Evolutionary conservation across 208 protist genomes (phyloP), one percentile per base, ranked within the genome.

Genomic region (Leishmania martiniquensis): DNA sequence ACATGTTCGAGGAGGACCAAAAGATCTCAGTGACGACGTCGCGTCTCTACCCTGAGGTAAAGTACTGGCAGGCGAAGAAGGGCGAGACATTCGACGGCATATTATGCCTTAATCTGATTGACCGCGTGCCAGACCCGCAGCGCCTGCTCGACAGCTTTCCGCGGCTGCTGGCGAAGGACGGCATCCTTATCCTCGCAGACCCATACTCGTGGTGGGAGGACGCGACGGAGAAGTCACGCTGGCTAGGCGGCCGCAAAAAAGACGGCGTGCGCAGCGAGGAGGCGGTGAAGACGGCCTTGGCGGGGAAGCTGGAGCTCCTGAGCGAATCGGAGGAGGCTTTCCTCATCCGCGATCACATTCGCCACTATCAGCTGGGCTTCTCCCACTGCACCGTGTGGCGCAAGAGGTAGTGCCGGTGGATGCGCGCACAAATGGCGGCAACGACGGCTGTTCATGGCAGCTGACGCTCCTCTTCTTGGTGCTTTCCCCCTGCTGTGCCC

Each of bases 141-240:
- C 73, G 74, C 49, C 85, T 97, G 39, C 86, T 98, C 32, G 65
- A 87, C 73, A 84, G 77, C 54, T 81, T 94, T 63, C 51, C 63
- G 29, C 73, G 63, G 44, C 69, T 94, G 47, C 75, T 97, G 25
- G 72, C 73, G n/a, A 49, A 72, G 39, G 91, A 89, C 15, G 94
- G 93, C 29, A 74, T 96, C 17, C 81, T 98, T 15, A 89, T 98
- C 13, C 76, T 98, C 7, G 80, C 87, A 10, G 92, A 92, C 42
- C 94, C 95, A 10, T 98, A 96, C 89, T 95, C 91, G 20, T 97
- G 92, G 91, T 89, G 91, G 82, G 89, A 91, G 71, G 80, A 88
- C 47, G 91, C 86, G 47, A 97, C 93, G 44, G 57, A 74, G 15
- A 81, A 81, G 69, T 78, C 77, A 20, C 84, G 90, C 66, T 97